phyloP scores from a whole-genome alignment of 2,329 filamentous ascomycete species.

The Verruconis gallopava region DNA sequence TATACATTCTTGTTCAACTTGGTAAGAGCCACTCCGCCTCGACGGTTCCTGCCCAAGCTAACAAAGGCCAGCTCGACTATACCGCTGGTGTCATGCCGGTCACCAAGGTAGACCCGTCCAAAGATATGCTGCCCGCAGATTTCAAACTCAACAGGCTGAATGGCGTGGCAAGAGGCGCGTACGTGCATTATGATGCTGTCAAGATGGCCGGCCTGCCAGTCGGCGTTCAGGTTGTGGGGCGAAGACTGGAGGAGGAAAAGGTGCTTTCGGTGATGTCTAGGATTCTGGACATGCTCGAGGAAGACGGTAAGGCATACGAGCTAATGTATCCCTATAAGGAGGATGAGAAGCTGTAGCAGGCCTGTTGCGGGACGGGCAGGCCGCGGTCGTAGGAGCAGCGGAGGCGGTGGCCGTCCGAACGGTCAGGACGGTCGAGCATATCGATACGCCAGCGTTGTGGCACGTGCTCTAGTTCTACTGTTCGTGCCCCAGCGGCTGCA shows the following conservation, averaged over 20 bases:
- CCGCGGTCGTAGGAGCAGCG: too few species aligned
- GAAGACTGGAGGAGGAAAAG: slow-evolving; percentile 75
- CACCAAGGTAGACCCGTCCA: slow-evolving; percentile 61
- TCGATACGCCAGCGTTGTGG: too few species aligned
- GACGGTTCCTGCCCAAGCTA: background rate
- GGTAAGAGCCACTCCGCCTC: slow-evolving; percentile 33
- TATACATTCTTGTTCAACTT: slow-evolving; percentile 93
- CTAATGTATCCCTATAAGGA: slow-evolving; percentile 26
- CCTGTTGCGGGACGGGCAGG: too few species aligned
- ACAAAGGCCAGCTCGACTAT: slow-evolving; percentile 58
- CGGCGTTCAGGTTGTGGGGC: slow-evolving; percentile 70
- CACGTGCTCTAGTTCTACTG: too few species aligned
- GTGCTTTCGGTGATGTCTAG: slow-evolving; percentile 68
- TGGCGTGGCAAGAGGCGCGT: slow-evolving; percentile 68
- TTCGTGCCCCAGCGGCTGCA: too few species aligned
- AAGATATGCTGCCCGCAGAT: slow-evolving; percentile 50
- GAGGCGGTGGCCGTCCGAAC: too few species aligned
- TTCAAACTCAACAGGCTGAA: slow-evolving; percentile 57
- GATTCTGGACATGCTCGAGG: slow-evolving; percentile 60
- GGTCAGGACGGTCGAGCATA: too few species aligned
- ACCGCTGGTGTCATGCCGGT: slow-evolving; percentile 71
- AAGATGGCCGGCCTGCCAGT: slow-evolving; percentile 83
- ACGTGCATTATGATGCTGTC: slow-evolving; percentile 69
- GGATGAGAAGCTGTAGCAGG: too few species aligned
- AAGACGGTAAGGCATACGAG: slow-evolving; percentile 36